Evolutionary conservation across 495 filamentous ascomycete genomes (phyloP).

Genomic region (Aspergillus leporis): DNA sequence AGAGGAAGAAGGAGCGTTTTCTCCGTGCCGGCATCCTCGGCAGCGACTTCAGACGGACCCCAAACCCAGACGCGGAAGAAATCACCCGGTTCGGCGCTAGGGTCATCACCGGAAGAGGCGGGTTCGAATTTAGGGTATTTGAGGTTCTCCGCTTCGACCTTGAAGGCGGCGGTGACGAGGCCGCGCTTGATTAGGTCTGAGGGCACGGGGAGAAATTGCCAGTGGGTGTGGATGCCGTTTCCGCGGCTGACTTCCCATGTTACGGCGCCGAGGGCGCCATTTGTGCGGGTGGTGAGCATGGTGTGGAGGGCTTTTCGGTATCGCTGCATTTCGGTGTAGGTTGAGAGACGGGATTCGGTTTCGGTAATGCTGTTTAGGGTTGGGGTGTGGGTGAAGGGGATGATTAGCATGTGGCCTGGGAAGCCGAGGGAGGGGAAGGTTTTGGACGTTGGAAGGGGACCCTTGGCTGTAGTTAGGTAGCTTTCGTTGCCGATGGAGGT

Average conservation of each 20-base stretch:
- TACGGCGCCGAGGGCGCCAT: constrained; percentile 68
- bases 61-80: constrained; percentile 88
- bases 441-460: constrained; percentile 69
- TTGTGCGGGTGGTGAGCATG: constrained; percentile 57
- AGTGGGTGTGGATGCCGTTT: constrained; percentile 81
- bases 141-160: constrained; percentile 77
- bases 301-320: constrained; percentile 71
- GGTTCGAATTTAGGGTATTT: constrained; percentile 58
- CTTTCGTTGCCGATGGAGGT: constrained; percentile 79
- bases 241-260: constrained; percentile 86
- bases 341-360: constrained; percentile 50
- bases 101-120: constrained; percentile 28
- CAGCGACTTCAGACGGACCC: constrained; percentile 31
- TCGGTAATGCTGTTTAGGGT: constrained; percentile 63
- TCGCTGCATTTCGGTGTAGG: constrained; percentile 74
- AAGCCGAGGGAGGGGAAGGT: constrained; percentile 72
- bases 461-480: constrained; percentile 91
- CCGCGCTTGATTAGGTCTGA: constrained; percentile 61
- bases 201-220: constrained; percentile 89
- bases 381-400: constrained; percentile 76
- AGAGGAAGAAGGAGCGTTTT: constrained; percentile 54
- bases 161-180: constrained; percentile 80
- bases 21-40: constrained; percentile 26
- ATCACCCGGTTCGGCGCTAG: constrained; percentile 59
- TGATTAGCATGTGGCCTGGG: constrained; percentile 86